Conservation (phyloP, 495 filamentous ascomycete species). For the Pseudoneurospora amorphoporcata region DNA sequence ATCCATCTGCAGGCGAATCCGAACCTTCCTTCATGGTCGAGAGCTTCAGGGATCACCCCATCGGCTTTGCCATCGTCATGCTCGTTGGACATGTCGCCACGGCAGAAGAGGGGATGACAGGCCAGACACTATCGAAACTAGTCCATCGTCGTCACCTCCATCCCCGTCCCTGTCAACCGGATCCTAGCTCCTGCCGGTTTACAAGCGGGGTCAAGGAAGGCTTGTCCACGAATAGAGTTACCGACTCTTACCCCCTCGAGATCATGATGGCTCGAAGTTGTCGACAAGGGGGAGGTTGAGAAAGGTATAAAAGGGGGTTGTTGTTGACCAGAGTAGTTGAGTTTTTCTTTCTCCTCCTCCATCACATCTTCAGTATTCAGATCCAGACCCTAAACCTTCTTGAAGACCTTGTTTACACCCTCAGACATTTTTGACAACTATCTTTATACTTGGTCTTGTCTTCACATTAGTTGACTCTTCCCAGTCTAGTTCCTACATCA, state of each 20-base stretch:
- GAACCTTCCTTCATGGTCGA: slow-evolving; percentile 18
- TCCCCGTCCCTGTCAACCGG: slow-evolving; percentile 11
- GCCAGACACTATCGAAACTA: slow-evolving; percentile 22
- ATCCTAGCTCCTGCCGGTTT: slow-evolving; percentile 24
- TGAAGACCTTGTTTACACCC: background rate
- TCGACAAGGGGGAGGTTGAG: slow-evolving; percentile 10
- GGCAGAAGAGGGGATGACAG: slow-evolving; percentile 37
- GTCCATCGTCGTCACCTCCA: slow-evolving; percentile 26
- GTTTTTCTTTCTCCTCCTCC: slow-evolving; percentile 47
- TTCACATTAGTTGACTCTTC: slow-evolving; percentile 7
- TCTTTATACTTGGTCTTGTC: background rate
- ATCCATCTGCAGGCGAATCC: slow-evolving; percentile 30
- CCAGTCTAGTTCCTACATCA: slow-evolving; percentile 4
- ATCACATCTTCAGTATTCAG: slow-evolving; percentile 30
- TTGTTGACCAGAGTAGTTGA: slow-evolving; percentile 28
- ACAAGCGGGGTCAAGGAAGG: slow-evolving; percentile 34
- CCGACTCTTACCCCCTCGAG: slow-evolving; percentile 37
- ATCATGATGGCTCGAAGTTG: slow-evolving; percentile 25
- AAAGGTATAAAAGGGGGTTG: slow-evolving; percentile 56
- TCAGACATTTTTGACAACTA: slow-evolving; percentile 4
- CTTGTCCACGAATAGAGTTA: slow-evolving; percentile 36
- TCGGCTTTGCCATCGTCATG: slow-evolving; percentile 19
- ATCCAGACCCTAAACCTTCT: slow-evolving; percentile 9
- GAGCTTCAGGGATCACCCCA: slow-evolving; percentile 28
- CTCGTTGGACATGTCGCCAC: slow-evolving; percentile 38